Evolutionary conservation across 73 alveolate genomes (phyloP), one percentile per base, ranked within the genome.

Genomic region (Paramecium sexaurelia): DNA sequence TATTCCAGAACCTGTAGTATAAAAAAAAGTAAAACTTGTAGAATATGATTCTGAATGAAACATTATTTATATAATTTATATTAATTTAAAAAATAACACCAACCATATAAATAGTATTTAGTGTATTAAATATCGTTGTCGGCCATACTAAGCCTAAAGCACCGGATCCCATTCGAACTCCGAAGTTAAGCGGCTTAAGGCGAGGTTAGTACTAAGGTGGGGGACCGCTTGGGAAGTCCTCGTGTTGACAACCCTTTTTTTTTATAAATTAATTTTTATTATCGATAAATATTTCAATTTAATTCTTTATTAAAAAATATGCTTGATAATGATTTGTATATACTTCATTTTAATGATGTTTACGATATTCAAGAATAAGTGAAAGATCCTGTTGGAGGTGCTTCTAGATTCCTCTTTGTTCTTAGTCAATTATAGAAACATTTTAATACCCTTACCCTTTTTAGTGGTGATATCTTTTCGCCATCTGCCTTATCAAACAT

Each of bases 111-210:
- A 61, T 61, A 61, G 5, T 1, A 32, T 26, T 2, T 15, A 15
- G 90, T 11, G 1, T 1, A 13, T 8, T 61, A 61, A 61, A 61
- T 61, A 61, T 61, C 83, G 98, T 97, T 96, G 95, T 97, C 99
- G 99, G 98, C 98, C 99, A 97, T 96, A 97, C 99, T 96, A 97
- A 92, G 98, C 97, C 99, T 94, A 96, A 96, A 87, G 99, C 99
- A 97, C 99, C 99, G 98, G 99, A 97, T 97, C 99, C 99, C 99
- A 95, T 97, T 99, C 99, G 99, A 97, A 97, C 99, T 97, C 99
- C 98, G 99, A 98, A 98, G 99, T 98, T 98, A 98, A 98, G 99
- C 99, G 99, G 99, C 97, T 92, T 98, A 97, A 98, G 99, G 99
- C 98, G 96, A 84, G 99, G 99, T 95, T 96, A 98, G 99, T 98